Conservation (phyloP, 306 rosid species). For the Alnus rubra region DNA sequence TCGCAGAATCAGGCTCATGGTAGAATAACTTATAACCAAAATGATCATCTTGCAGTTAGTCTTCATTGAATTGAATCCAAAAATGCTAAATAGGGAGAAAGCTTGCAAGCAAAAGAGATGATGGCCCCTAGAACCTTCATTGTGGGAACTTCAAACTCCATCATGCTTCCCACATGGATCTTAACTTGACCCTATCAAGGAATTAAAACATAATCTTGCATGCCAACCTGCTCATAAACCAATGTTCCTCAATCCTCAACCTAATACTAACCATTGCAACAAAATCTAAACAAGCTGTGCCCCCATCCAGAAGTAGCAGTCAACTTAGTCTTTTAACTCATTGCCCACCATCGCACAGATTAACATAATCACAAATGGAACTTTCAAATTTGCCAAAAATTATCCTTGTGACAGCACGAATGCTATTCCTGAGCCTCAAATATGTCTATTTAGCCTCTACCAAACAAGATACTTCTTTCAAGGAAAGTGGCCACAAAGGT, state of each 20-base stretch:
- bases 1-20: neutral
- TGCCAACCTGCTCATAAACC: neutral
- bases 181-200: neutral
- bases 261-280: neutral
- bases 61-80: neutral
- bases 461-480: conserved; percentile 49
- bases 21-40: neutral
- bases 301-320: neutral
- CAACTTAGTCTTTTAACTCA: neutral
- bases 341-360: neutral
- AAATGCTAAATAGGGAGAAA: neutral
- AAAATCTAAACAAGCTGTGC: neutral
- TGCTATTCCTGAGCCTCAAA: neutral
- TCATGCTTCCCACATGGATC: neutral
- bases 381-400: neutral
- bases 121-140: neutral
- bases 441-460: conserved; percentile 38
- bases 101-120: neutral
- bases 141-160: neutral
- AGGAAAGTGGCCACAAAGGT: conserved; percentile 66
- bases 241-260: neutral
- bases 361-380: neutral
- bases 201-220: neutral
- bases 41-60: too few species aligned
- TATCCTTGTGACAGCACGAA: neutral